Base-by-base conservation (phyloP, 2,329 filamentous ascomycete species). In the Capronia coronata region DNA sequence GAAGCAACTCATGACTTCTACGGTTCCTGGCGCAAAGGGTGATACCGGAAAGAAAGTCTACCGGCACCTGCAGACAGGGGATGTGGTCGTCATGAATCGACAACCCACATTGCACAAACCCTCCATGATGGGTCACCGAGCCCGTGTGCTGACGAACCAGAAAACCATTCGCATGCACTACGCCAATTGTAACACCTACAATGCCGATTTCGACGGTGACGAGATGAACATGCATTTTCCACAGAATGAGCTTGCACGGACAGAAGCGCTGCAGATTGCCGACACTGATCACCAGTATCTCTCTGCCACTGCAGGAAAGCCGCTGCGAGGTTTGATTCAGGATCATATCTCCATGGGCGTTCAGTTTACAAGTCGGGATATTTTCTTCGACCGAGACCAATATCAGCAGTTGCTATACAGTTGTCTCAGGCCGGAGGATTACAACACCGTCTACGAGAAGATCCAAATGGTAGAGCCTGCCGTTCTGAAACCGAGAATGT, bases 151-250 rank as follows among this genome's bases (percentile, higher is more conserved):
- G 14, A 87, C 88, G 0, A 90, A 89, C 29, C 94, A 98, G 68
- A 94, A 94, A 71, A 97, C 93, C 0, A 90, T 98, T 65, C 89
- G 93, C 59, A 97, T 98, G 91, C 93, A 98, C 73, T 98, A 98
- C 70, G 91, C 93, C 62, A 98, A 98, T 67, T 97, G 93, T 68
- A 98, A 98, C 64, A 96, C 93, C 0, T 98, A 98, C 75, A 98
- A 98, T 62, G 93, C 93, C 25, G 93, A 98, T 76, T 98, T 98
- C 64, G 94, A 98, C 64, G 93, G 93, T 67, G 93, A 98, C 65
- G 93, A 98, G 69, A 98, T 98, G 93, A 98, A 98, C 68, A 94
- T 98, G 90, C 93, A 98, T 70, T 97, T 98, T 64, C 93, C 93
- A 1, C 93, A 98, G 62, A 97, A 95, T 60, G 94, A 97, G 65